Evolutionary conservation across 2,329 filamentous ascomycete species (phyloP).

Genomic region (Hypoxylon sp.): DNA sequence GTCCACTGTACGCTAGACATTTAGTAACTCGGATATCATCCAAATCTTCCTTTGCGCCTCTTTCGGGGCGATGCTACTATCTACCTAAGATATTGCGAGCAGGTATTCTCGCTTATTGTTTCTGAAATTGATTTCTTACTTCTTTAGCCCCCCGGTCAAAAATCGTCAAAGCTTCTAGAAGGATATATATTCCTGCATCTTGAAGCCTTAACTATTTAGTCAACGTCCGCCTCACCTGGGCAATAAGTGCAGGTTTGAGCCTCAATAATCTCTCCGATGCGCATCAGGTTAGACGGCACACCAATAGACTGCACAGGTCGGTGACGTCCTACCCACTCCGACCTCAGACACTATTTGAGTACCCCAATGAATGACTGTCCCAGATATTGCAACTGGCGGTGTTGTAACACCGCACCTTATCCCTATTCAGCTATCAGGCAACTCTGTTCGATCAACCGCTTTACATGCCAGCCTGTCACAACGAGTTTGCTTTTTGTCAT

Average conservation of each 20-base stretch:
- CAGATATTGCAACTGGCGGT: slow-evolving; percentile 29
- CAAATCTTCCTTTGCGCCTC: slow-evolving; percentile 24
- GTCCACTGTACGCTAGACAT: slow-evolving; percentile 15
- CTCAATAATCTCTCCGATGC: slow-evolving; percentile 33
- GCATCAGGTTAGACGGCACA: slow-evolving; percentile 24
- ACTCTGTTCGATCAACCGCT: slow-evolving; percentile 23
- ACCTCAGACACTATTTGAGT: slow-evolving; percentile 32
- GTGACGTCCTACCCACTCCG: slow-evolving; percentile 28
- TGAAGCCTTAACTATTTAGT: slow-evolving; percentile 29
- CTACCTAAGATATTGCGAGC: slow-evolving; percentile 11
- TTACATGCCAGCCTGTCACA: slow-evolving; percentile 18
- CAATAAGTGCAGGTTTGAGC: slow-evolving; percentile 40
- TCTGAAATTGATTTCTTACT: slow-evolving; percentile 23
- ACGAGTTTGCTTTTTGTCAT: slow-evolving; percentile 28
- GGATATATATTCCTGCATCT: slow-evolving; percentile 28
- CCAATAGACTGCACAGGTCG: slow-evolving; percentile 29
- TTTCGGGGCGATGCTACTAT: slow-evolving; percentile 26
- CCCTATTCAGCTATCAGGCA: slow-evolving; percentile 29
- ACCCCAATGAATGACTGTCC: slow-evolving; percentile 30
- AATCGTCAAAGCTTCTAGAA: slow-evolving; percentile 27
- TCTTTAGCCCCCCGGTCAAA: slow-evolving; percentile 20
- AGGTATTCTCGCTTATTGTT: slow-evolving; percentile 25
- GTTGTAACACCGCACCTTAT: slow-evolving; percentile 38
- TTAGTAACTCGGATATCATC: slow-evolving; percentile 27
- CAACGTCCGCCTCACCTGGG: slow-evolving; percentile 35